Percentiles rank a stretch among this genome's conserved stretches.
phyloP scores from a whole-genome alignment of 192 early-diverging fungal species.

The Backusella tuberculispora region DNA sequence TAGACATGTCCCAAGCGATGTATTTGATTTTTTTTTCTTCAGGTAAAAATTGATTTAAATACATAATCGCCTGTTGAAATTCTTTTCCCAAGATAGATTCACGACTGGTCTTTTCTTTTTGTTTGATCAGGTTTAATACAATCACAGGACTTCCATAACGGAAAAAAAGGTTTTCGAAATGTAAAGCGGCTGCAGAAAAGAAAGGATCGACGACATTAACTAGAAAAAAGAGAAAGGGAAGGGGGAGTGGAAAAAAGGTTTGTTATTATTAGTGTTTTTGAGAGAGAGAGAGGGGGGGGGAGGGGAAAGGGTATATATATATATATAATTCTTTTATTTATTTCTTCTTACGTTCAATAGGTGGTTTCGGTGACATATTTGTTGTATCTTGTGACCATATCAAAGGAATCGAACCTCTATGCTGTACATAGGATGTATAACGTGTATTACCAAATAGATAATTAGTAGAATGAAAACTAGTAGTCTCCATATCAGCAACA shows the following conservation, averaged over 20 bases:
- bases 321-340: too few species aligned
- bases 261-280: not conserved
- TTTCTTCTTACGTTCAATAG: slow-evolving; percentile 69
- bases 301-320: too few species aligned
- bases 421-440: slow-evolving; percentile 96
- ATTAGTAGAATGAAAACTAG: slow-evolving; percentile 77
- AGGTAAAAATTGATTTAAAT: slow-evolving; percentile 91
- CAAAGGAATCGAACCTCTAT: slow-evolving; percentile 95
- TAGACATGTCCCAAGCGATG: slow-evolving; percentile 98
- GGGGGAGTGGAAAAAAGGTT: not conserved
- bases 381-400: slow-evolving; percentile 94
- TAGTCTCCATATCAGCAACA: slow-evolving; percentile 87
- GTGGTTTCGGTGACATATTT: slow-evolving; percentile 94
- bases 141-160: slow-evolving; percentile 93
- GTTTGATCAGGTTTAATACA: slow-evolving; percentile 95
- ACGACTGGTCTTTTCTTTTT: slow-evolving; percentile 87
- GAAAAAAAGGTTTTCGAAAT: slow-evolving; percentile 91
- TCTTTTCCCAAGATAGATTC: slow-evolving; percentile 88
- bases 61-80: slow-evolving; percentile 78
- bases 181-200: slow-evolving; percentile 87
- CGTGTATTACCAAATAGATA: slow-evolving; percentile 62
- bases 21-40: slow-evolving; percentile 81
- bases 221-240: too few species aligned
- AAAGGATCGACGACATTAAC: slow-evolving; percentile 92
- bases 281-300: too few species aligned